phyloP scores from a whole-genome alignment of 495 filamentous ascomycete genomes.

The Lophiotrema nucula region DNA sequence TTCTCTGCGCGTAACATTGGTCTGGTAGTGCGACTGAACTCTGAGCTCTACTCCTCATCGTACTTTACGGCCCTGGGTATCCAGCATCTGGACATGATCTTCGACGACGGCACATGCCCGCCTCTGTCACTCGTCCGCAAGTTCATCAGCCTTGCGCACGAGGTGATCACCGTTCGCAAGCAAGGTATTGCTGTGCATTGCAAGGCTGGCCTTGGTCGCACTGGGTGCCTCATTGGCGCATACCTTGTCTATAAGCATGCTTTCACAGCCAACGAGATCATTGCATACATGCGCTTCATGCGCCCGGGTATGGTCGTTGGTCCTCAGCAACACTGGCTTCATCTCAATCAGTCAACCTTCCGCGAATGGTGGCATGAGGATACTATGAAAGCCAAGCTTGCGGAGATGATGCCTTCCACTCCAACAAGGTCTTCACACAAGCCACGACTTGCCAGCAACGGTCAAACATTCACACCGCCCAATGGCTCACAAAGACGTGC shows the following conservation, averaged over 20 bases:
- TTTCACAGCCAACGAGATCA: constrained; percentile 98
- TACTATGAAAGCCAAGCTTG: constrained; percentile 66
- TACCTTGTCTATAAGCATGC: constrained; percentile 97
- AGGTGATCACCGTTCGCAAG: constrained; percentile 83
- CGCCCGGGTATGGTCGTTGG: constrained; percentile 98
- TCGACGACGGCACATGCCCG: constrained; percentile 96
- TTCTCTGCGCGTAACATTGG: constrained; percentile 84
- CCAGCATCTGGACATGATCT: constrained; percentile 97
- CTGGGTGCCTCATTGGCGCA: constrained; percentile 92
- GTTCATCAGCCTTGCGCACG: constrained; percentile 92
- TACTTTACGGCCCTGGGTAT: constrained; percentile 96
- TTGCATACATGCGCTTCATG: constrained; percentile 99
- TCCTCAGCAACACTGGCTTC: constrained; percentile 99
- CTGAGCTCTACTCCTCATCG: constrained; percentile 88
- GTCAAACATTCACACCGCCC: constrained; percentile 76
- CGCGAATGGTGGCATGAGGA: constrained; percentile 98
- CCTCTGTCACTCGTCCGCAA: constrained; percentile 78
- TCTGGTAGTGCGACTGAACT: constrained; percentile 92
- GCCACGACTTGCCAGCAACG: constrained; percentile 54
- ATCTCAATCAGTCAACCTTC: constrained; percentile 94
- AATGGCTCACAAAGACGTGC: constrained; percentile 74
- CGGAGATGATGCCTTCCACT: constrained; percentile 67
- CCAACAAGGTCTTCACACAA: constrained; percentile 65
- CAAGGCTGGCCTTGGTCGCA: constrained; percentile 96
- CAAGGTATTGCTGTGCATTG: constrained; percentile 95